Evolutionary conservation across 805 yeast genomes (phyloP).

Genomic region (Yamadazyma takamatsuzukensis): DNA sequence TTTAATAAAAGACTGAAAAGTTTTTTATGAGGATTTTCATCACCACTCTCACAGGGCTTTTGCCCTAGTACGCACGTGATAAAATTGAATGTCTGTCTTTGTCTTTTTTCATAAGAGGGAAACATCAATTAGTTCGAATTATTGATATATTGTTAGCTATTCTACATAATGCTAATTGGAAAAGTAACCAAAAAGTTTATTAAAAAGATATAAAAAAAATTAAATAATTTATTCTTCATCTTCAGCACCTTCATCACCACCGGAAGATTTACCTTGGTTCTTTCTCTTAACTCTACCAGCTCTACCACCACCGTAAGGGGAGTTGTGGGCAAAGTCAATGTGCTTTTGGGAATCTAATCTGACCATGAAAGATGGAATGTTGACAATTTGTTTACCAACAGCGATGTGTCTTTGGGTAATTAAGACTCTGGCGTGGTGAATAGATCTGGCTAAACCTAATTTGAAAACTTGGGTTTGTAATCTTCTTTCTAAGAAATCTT

Average conservation of each 20-base stretch:
- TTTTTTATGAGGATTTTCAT: conserved; percentile 7
- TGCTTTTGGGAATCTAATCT: conserved; percentile 99
- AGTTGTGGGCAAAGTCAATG: conserved; percentile 98
- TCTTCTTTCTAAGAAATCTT: conserved; percentile 99
- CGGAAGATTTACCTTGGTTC: conserved; percentile 62
- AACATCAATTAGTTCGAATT: not conserved
- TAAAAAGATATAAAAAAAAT: conserved; percentile 5
- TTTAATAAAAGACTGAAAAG: conserved; percentile 7
- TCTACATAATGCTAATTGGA: conserved; percentile 12
- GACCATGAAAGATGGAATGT: conserved; percentile 98
- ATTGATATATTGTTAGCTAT: conserved; percentile 6
- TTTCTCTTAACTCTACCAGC: conserved; percentile 99
- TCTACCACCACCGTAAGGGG: conserved; percentile 99
- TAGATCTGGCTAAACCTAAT: conserved; percentile 98
- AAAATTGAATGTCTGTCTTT: not conserved
- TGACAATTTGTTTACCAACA: conserved; percentile 99
- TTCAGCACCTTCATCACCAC: conserved; percentile 63
- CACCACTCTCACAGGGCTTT: conserved; percentile 1
- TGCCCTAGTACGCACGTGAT: conserved; percentile 6
- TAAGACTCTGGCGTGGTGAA: conserved; percentile 99
- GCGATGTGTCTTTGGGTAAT: conserved; percentile 99
- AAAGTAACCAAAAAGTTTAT: conserved; percentile 11
- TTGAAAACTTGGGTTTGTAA: conserved; percentile 99
- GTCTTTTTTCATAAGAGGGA: conserved; percentile 1
- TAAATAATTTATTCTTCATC: conserved; percentile 65